Evolutionary conservation across 805 yeast species (phyloP).

Genomic region (Ascoidea tarda): DNA sequence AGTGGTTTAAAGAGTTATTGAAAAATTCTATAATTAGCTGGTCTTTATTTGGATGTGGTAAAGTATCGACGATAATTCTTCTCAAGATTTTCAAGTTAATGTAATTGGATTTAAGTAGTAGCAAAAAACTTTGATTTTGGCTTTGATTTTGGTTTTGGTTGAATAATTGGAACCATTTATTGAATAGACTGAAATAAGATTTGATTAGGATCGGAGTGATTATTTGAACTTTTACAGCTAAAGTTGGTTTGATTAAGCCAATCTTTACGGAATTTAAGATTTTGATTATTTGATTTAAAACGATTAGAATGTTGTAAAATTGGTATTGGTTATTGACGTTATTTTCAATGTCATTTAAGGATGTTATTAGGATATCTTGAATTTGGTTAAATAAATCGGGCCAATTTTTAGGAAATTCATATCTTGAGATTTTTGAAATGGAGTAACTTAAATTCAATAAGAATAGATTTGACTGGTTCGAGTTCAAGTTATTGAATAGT

Average conservation of each 20-base stretch:
- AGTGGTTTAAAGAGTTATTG: conserved; percentile 38
- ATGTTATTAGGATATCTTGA: conserved; percentile 27
- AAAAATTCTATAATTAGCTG: conserved; percentile 47
- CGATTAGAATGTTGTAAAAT: conserved; percentile 47
- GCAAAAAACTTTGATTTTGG: not conserved
- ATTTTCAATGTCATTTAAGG: conserved; percentile 13
- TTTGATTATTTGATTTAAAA: conserved; percentile 70
- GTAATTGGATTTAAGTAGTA: conserved; percentile 60
- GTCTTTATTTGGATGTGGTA: conserved; percentile 51
- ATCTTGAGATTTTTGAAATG: conserved; percentile 59
- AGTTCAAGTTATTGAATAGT: conserved; percentile 35
- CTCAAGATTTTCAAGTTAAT: conserved; percentile 61
- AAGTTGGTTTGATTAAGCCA: conserved; percentile 67
- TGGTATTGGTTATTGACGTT: conserved; percentile 32
- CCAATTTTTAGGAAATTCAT: conserved; percentile 86
- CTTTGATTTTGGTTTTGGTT: not conserved
- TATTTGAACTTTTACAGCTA: conserved; percentile 58
- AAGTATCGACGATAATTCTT: conserved; percentile 64
- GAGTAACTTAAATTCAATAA: conserved; percentile 78
- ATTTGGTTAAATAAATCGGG: conserved; percentile 61
- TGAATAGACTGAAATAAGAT: conserved; percentile 44
- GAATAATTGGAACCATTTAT: conserved; percentile 35
- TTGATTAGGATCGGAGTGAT: conserved; percentile 46
- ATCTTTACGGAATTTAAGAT: conserved; percentile 61
- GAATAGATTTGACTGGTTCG: conserved; percentile 59